phyloP scores from a whole-genome alignment of 1,284 basidiomycete genomes.

The Wolfiporia cocos region DNA sequence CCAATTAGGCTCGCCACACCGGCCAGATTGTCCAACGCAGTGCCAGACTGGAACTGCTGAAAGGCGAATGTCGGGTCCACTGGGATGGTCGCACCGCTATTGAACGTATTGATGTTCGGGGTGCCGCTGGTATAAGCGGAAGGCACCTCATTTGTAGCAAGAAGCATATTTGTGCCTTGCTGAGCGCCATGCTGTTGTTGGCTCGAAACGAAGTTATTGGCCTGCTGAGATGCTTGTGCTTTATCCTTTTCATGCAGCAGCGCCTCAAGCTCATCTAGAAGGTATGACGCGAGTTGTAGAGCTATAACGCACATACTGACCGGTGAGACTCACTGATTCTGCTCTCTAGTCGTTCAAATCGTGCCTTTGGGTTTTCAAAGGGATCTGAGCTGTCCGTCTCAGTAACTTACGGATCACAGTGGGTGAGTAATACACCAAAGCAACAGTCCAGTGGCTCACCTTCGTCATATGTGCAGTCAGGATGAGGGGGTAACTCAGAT shows the following conservation, averaged over 20 bases:
- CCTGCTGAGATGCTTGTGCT: conserved; percentile 1
- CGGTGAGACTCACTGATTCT: conserved; percentile 49
- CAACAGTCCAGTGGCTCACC: conserved; percentile 25
- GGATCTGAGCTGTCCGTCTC: conserved; percentile 28
- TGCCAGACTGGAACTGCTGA: conserved; percentile 5
- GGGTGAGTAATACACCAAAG: background rate
- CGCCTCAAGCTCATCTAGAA: conserved; percentile 56
- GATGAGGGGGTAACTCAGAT: conserved; percentile 40
- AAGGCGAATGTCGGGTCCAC: conserved; percentile 5
- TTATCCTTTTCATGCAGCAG: conserved; percentile 34
- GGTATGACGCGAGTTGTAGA: too few species aligned
- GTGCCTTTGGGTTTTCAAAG: conserved; percentile 47
- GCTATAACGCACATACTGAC: too few species aligned
- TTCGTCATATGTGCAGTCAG: conserved; percentile 68
- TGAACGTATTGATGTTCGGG: background rate
- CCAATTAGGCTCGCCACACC: conserved; percentile 11
- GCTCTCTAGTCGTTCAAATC: conserved; percentile 56
- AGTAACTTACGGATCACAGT: conserved; percentile 25
- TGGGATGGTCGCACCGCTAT: too few species aligned
- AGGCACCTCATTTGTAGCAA: too few species aligned
- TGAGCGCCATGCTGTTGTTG: too few species aligned
- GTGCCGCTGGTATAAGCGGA: too few species aligned
- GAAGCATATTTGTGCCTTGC: too few species aligned
- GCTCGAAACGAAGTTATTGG: too few species aligned
- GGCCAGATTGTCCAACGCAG: conserved; percentile 17